Conservation (phyloP, 352 stramenopile species). For the Halophytophthora batemanensis region DNA sequence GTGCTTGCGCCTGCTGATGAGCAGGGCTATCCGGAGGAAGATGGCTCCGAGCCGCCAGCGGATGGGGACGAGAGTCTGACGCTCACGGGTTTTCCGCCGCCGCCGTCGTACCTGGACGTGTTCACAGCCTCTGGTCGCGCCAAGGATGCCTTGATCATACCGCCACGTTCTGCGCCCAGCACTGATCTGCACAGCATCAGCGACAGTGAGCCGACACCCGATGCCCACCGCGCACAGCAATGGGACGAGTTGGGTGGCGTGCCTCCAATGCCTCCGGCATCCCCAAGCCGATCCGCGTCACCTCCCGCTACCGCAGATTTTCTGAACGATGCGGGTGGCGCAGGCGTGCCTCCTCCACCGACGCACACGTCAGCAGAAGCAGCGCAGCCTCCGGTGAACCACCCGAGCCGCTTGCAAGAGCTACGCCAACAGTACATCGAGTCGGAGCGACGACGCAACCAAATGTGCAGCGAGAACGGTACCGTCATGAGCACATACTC, state of each 20-base stretch:
- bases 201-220: conserved; percentile 14
- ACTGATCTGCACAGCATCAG: conserved; percentile 22
- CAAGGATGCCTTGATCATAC: conserved; percentile 15
- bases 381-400: conserved; percentile 14
- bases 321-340: conserved; percentile 11
- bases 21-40: conserved; percentile 29
- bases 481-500: conserved; percentile 62
- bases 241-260: conserved; percentile 14
- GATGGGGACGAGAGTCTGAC: conserved; percentile 20
- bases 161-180: conserved; percentile 18
- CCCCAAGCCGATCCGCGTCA: too few species aligned
- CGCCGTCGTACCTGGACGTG: conserved; percentile 50
- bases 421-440: conserved; percentile 73
- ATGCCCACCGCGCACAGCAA: neutral
- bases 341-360: conserved; percentile 14
- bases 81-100: conserved; percentile 29
- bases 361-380: conserved; percentile 17
- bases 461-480: conserved; percentile 21
- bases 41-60: conserved; percentile 24
- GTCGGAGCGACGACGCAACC: conserved; percentile 55
- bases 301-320: too few species aligned
- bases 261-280: conserved; percentile 15
- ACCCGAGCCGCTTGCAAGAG: conserved; percentile 42
- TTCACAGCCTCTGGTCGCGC: conserved; percentile 42
- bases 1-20: neutral